These are phyloP conservation scores for Athelia psychrophila DNA, from an alignment of 1,284 basidiomycete genomes.

Conservation along the genomic window DNA sequence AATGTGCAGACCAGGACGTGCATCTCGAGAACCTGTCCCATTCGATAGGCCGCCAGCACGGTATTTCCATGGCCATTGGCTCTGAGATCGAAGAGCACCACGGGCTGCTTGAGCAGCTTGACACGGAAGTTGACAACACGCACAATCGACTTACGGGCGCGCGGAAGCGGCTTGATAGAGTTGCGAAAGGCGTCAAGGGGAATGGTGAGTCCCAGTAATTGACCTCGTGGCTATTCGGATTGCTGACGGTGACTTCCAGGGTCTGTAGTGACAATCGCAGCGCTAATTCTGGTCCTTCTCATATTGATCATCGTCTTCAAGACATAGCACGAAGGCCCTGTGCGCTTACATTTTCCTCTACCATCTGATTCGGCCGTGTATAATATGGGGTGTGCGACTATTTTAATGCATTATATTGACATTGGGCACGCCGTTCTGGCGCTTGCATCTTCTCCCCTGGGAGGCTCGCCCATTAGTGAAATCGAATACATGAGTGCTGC, in stretches of 20 bases:
- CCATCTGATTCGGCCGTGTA: too few species aligned
- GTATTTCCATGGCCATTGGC: constrained; percentile 80
- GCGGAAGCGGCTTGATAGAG: constrained; percentile 62
- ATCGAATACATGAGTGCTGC: too few species aligned
- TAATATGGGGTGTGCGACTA: too few species aligned
- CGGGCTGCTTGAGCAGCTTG: constrained; percentile 73
- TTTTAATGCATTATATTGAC: too few species aligned
- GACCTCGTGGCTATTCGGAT: neutral
- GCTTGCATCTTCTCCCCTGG: too few species aligned
- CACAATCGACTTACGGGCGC: constrained; percentile 57
- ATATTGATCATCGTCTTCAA: constrained; percentile 82
- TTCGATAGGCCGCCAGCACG: constrained; percentile 73
- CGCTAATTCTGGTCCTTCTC: constrained; percentile 70
- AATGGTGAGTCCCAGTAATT: constrained; percentile 63
- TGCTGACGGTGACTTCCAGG: constrained; percentile 34
- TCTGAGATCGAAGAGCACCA: constrained; percentile 81
- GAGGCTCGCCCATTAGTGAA: too few species aligned
- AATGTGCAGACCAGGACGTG: constrained; percentile 67
- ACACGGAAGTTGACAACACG: constrained; percentile 73
- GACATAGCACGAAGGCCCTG: constrained; percentile 39
- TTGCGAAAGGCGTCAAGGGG: constrained; percentile 72
- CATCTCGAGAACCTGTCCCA: constrained; percentile 72
- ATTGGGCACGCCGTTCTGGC: too few species aligned
- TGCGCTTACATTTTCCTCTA: too few species aligned
- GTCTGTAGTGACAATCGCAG: constrained; percentile 69